Evolutionary conservation across 2,329 filamentous ascomycete species (phyloP).

Genomic region (Piedraia hortae): DNA sequence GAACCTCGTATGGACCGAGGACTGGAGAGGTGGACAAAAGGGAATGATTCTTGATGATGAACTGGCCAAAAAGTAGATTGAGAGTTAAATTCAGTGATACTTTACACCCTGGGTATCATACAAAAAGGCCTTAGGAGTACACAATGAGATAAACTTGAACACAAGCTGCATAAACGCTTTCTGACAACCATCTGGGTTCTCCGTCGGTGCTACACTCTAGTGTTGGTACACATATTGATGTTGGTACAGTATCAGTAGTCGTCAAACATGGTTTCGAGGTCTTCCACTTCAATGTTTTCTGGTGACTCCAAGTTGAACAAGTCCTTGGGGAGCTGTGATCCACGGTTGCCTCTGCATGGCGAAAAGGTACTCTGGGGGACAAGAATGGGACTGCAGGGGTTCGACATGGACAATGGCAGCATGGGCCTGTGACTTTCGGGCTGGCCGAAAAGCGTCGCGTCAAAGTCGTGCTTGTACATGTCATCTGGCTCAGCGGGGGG

Average conservation of each 20-base stretch:
- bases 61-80: slow-evolving; percentile 4
- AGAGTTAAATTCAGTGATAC: too few relatives aligned
- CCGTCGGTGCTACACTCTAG: too few relatives aligned
- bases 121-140: too few relatives aligned
- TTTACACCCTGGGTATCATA: too few relatives aligned
- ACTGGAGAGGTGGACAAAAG: slow-evolving; percentile 14
- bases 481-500: slow-evolving; percentile 11
- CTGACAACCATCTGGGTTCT: too few relatives aligned
- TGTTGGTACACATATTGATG: too few relatives aligned
- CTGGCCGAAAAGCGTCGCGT: slow-evolving; percentile 22
- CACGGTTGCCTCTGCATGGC: too few relatives aligned
- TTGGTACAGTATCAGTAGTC: too few relatives aligned
- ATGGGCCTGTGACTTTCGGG: slow-evolving; percentile 13
- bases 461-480: slow-evolving; percentile 20
- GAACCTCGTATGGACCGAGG: slow-evolving; percentile 13
- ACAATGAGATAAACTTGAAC: too few relatives aligned
- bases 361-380: slow-evolving; percentile 1
- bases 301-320: slow-evolving; percentile 31
- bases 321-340: slow-evolving; percentile 6
- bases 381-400: slow-evolving; percentile 1
- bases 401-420: background rate
- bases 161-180: too few relatives aligned
- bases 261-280: slow-evolving; percentile 68
- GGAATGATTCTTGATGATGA: slow-evolving; percentile 13
- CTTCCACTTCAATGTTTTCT: slow-evolving; percentile 74